Evolutionary conservation across 2,329 filamentous ascomycete genomes (phyloP), one percentile per base, ranked within the genome.

Genomic region (Aspergillus bombycis): DNA sequence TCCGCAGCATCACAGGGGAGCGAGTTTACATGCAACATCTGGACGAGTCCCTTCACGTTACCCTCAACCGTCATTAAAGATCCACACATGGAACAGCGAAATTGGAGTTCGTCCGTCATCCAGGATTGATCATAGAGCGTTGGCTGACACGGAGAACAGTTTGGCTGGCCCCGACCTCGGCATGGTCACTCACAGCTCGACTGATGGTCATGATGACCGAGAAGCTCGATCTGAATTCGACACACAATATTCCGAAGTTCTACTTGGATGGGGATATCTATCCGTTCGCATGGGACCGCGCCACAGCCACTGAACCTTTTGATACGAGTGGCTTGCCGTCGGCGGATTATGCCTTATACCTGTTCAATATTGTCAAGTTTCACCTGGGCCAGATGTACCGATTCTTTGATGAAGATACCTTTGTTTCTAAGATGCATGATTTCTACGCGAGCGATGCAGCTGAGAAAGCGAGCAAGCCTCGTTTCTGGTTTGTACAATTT

Each of bases 281-380:
- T 41, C 38, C 38, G 19, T 41, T 41, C 1, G 38, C 9, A 2
- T 41, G 38, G 38, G 38, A 41, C 19, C 38, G 38, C 7, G 38
- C 38, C 19, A 41, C 38, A 2, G 38, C 38, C 9, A 41, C 16
- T 8, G 38, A 41, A 10, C 38, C 38, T 7, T 41, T n/a, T 41
- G 38, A 41, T 9, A 41, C 38, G 0, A 41, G 16, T 41, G 38
- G 38, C 10, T n/a, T 41, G 38, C 38, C 38, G 19, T 41, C 68
- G 7, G 57, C 62, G 10, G 65, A 70, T 38, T 58, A 70, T 30
- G 62, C 66, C 26, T 58, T 68, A 26, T 64, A 68, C 43, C 58
- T 67, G 0, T 68, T 70, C 28, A 62, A 67, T 19, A 66, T 62
- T 2, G 67, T 68, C n/a, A 63, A 65, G 16, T 65, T 65, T n/a